Percentiles rank a stretch among this genome's conserved stretches.
Evolutionary conservation across 2,329 filamentous ascomycete genomes (phyloP).

Genomic region (Fonsecaea multimorphosa): DNA sequence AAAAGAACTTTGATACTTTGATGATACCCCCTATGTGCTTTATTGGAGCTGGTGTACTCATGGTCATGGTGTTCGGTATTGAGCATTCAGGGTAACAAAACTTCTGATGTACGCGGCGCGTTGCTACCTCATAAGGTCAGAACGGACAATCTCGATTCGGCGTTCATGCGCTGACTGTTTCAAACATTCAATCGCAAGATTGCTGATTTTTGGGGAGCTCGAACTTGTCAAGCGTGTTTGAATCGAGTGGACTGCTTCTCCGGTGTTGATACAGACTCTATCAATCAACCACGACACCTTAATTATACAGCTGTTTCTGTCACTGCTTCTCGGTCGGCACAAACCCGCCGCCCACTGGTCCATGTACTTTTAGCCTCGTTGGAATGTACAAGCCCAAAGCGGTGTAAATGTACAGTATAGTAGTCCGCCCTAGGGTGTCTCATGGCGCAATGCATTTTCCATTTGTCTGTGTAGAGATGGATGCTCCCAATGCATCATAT

Average conservation of each 20-base stretch:
- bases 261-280: not conserved
- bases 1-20: slow-evolving; percentile 30
- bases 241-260: not conserved
- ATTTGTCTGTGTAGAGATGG: too few relatives aligned
- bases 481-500: too few relatives aligned
- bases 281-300: not conserved
- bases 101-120: not conserved
- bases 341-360: not conserved
- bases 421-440: too few relatives aligned
- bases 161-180: not conserved
- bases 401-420: not conserved
- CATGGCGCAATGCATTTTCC: too few relatives aligned
- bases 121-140: not conserved
- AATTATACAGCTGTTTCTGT: not conserved
- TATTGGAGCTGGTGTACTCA: not conserved
- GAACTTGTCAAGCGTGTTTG: not conserved
- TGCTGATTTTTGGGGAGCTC: not conserved
- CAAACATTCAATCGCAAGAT: not conserved
- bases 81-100: not conserved
- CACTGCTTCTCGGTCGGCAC: not conserved
- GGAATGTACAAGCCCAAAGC: not conserved
- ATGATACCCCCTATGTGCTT: slow-evolving; percentile 19
- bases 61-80: slow-evolving; percentile 8
- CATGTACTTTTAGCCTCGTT: not conserved
- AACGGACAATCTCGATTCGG: not conserved